Conservation (phyloP, 768 basidiomycete genomes). For the Obba rivulosa region DNA sequence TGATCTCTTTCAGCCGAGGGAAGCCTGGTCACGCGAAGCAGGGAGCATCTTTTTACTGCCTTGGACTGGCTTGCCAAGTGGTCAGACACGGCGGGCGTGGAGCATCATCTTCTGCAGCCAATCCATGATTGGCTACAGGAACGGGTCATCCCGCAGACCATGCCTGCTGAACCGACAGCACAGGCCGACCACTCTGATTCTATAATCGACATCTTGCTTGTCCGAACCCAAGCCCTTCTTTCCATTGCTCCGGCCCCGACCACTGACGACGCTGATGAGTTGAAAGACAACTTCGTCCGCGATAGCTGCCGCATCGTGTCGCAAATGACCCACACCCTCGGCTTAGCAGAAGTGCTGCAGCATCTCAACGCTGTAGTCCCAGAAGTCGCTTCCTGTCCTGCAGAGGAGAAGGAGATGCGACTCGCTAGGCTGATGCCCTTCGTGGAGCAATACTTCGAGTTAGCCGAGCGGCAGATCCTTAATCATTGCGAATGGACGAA, state of each 20-base stretch:
- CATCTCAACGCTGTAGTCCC: conserved; percentile 36
- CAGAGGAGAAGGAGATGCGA: conserved; percentile 26
- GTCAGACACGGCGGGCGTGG: conserved; percentile 2
- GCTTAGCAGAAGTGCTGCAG: conserved; percentile 37
- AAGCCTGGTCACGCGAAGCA: not conserved
- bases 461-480: conserved; percentile 54
- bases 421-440: conserved; percentile 66
- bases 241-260: conserved; percentile 8
- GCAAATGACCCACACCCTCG: conserved; percentile 43
- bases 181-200: conserved; percentile 23
- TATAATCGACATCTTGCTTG: conserved; percentile 59
- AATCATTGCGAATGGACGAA: conserved; percentile 62
- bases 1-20: conserved; percentile 9
- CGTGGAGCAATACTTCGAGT: conserved; percentile 53
- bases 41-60: conserved; percentile 5
- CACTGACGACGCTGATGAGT: conserved; percentile 24
- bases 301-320: conserved; percentile 40
- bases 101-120: conserved; percentile 27
- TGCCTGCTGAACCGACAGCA: conserved; percentile 2
- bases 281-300: conserved; percentile 46
- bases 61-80: conserved; percentile 3
- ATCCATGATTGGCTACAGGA: conserved; percentile 26
- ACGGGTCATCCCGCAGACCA: not conserved
- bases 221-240: conserved; percentile 59
- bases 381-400: conserved; percentile 31